Evolutionary conservation across 164 flowering plant species (phyloP).

Genomic region (Santalum album): DNA sequence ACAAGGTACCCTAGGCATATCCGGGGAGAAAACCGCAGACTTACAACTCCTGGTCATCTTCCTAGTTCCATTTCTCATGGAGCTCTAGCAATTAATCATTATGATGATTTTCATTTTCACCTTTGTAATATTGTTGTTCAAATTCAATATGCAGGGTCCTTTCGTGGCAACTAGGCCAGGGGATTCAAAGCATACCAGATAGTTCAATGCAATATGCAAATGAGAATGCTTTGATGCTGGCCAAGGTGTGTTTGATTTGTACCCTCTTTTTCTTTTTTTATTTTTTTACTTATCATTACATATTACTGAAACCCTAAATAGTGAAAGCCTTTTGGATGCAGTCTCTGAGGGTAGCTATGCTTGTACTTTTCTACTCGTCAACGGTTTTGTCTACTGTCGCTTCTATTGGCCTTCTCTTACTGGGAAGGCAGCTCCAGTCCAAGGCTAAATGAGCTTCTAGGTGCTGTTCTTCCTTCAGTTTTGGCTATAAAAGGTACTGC

Average conservation of each 20-base stretch:
- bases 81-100: no score
- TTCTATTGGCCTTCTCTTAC: conserved; percentile 55
- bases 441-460: conserved; percentile 29
- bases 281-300: neutral
- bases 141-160: conserved; percentile 40
- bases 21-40: no score
- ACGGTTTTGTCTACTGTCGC: conserved; percentile 50
- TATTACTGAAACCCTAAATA: neutral
- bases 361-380: conserved; percentile 54
- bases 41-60: no score
- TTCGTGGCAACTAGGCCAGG: conserved; percentile 74
- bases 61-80: no score
- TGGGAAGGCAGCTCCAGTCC: conserved; percentile 53
- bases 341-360: conserved; percentile 78
- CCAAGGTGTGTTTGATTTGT: conserved; percentile 40
- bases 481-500: no score
- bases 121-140: neutral
- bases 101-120: neutral
- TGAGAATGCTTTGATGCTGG: conserved; percentile 79
- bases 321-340: conserved; percentile 26
- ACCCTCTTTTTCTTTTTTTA: neutral
- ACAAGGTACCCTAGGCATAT: no score
- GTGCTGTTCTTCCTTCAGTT: no score
- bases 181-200: conserved; percentile 71
- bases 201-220: conserved; percentile 81